Base-by-base conservation (phyloP, 371 early-diverging fungal species). In the Lichtheimia hyalospora region DNA sequence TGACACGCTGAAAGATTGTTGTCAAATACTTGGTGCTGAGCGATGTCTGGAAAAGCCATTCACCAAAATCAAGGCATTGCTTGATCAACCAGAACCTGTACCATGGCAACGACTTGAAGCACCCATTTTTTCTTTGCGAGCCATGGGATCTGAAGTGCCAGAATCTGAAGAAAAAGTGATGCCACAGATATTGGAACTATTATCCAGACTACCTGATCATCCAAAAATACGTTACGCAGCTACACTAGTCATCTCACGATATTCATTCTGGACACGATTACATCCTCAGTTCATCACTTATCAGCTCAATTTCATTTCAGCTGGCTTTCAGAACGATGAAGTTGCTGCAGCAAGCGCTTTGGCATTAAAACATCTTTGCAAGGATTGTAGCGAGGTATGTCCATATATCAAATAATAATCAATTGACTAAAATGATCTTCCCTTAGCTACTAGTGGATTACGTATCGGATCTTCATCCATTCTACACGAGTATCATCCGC, bases 101-200 rank as follows among this genome's bases (percentile, higher is more conserved):
- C 79, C 82, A 2, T 97, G 99, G 99, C 97, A 96, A 62, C 87
- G 87, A 42, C 85, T 96, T 43, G 99, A 98, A 71, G 97, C 97
- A 0, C 90, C 95, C 14, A 77, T 97, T 49, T 96, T 97, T 77
- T 85, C 96, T 0, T 65, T 97, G 40, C 88, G 99, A 0, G 87
- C 95, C 7, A 93, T 98, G 92, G 96, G 96, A 4, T 83, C 92
- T 10, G 89, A 90, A 61, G 84, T 97, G 6, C 75, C 82, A 1
- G 68, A 77, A 7, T 70, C 81, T 16, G 95, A 96, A 64, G 75
- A 84, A 27, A 82, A 82, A 39, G 81, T 94, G 16, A 68, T 96
- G 74, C 95, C 95, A 16, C 84, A 88, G 62, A 93, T 98, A 49
- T 93, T 97, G 93, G 85, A 87, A 39, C 72, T 93, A 62, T 70